Evolutionary conservation across 139 green algal species (phyloP), one percentile per base, ranked within the genome.

Genomic region (Closterium sp.): DNA sequence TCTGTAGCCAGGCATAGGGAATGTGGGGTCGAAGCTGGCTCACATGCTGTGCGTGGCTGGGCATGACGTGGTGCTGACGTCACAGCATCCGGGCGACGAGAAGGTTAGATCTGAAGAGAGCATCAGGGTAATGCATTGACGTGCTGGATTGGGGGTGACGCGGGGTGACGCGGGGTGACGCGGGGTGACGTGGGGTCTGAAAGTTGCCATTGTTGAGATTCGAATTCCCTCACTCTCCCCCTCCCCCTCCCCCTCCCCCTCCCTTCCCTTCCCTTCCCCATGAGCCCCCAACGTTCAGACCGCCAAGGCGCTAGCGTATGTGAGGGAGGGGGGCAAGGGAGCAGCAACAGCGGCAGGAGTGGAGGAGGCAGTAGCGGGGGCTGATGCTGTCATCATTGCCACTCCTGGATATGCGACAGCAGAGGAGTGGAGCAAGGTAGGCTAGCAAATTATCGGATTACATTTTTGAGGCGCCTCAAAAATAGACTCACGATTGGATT

Each of bases 1-100:
- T n/a, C n/a, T n/a, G n/a, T n/a, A n/a, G n/a, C n/a, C n/a, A n/a
- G 84, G 84, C 84, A 88, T 10, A 10, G 84, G 84, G 12, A 88
- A 88, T 19, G 84, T 88, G 84, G 84, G 84, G 12, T 16, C 10
- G 32, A 10, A 19, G 32, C 84, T 88, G 32, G 84, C 84, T 16
- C 84, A 19, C 10, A 10, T 10, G 12, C 84, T 88, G 12, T 88
- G 84, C 84, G 12, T 88, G 12, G 84, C 84, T 10, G 84, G 84
- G 12, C 10, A 88, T 19, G 16, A 88, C 32, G 16, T 88, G 12
- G 32, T 88, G 84, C 84, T 88, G 32, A 19, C 84, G 32, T 88
- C 84, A 16, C 84, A 19, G 12, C 10, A 88, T 16, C 84, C 84
- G 10, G 10, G 12, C 32, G 84, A 88, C 84, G 32, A 10, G 12